These are phyloP conservation scores for Jamesozyma piceae DNA, from an alignment of 805 yeast genomes.

Conservation along the genomic window DNA sequence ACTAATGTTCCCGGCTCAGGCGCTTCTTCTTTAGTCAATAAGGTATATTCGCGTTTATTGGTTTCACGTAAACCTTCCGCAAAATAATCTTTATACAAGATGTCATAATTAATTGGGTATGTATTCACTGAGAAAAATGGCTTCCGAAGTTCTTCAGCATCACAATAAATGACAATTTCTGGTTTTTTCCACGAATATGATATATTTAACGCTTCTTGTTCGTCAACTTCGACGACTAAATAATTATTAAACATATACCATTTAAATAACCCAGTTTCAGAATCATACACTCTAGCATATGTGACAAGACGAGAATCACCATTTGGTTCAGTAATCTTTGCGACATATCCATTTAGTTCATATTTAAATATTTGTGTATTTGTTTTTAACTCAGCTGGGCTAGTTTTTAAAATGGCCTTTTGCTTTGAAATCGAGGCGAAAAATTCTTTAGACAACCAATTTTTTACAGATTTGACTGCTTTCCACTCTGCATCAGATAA, in stretches of 20 bases:
- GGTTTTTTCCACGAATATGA: slow-evolving; percentile 79
- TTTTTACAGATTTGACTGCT: slow-evolving; percentile 38
- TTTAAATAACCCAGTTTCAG: slow-evolving; percentile 20
- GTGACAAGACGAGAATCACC: slow-evolving; percentile 52
- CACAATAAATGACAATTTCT: slow-evolving; percentile 57
- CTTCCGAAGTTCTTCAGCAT: slow-evolving; percentile 33
- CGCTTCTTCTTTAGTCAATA: slow-evolving; percentile 59
- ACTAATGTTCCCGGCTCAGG: slow-evolving; percentile 69
- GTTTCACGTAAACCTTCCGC: slow-evolving; percentile 56
- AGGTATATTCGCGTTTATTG: slow-evolving; percentile 51
- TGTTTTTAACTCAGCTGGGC: slow-evolving; percentile 23
- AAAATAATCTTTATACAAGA: slow-evolving; percentile 67
- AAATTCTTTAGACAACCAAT: slow-evolving; percentile 58
- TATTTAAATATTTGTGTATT: slow-evolving; percentile 36
- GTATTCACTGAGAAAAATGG: slow-evolving; percentile 38
- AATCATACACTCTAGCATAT: slow-evolving; percentile 39
- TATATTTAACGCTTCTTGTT: slow-evolving; percentile 68
- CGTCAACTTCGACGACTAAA: slow-evolving; percentile 65
- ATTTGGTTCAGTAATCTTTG: slow-evolving; percentile 50
- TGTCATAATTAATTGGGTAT: slow-evolving; percentile 51
- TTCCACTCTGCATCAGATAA: slow-evolving; percentile 47
- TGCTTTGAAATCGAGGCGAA: slow-evolving; percentile 36
- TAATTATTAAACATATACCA: slow-evolving; percentile 93
- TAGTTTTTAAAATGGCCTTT: slow-evolving; percentile 31
- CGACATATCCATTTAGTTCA: slow-evolving; percentile 60